phyloP scores from a whole-genome alignment of 257 asterid species.

The Solanum arcanum region DNA sequence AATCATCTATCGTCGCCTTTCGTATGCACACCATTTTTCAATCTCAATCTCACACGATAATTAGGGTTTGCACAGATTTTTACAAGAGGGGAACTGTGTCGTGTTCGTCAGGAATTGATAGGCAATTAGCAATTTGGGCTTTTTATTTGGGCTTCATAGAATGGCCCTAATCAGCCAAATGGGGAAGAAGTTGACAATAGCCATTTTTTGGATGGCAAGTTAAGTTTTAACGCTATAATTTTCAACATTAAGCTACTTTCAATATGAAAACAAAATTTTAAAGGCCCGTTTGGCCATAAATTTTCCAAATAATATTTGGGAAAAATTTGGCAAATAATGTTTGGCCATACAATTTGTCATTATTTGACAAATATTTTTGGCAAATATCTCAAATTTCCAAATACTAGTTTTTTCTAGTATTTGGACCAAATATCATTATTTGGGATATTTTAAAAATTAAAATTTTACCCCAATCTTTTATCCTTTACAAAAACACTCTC shows the following conservation, averaged over 20 bases:
- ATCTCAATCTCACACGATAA: background rate
- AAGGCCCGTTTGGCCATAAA: too few species aligned
- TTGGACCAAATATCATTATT: too few species aligned
- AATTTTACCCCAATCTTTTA: too few species aligned
- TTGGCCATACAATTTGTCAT: too few species aligned
- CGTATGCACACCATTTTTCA: slow-evolving; percentile 82
- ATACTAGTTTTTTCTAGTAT: too few species aligned
- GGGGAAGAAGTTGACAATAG: background rate
- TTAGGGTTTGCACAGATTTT: background rate
- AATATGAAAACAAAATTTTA: too few species aligned
- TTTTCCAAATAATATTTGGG: too few species aligned
- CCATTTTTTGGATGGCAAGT: background rate
- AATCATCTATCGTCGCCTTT: slow-evolving; percentile 85
- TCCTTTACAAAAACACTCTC: too few species aligned
- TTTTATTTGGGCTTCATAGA: background rate
- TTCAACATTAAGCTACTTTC: background rate
- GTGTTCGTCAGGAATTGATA: background rate
- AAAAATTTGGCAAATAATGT: too few species aligned
- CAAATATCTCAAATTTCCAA: too few species aligned
- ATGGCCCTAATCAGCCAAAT: background rate
- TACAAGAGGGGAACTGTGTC: background rate
- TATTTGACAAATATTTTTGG: too few species aligned
- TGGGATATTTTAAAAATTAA: too few species aligned
- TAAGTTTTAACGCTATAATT: background rate
- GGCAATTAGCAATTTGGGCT: background rate